Percentiles rank a stretch among this genome's conserved stretches.
These are phyloP conservation scores for Mucor mucedo DNA, from an alignment of 371 early-diverging fungal genomes.

Conservation along the genomic window DNA sequence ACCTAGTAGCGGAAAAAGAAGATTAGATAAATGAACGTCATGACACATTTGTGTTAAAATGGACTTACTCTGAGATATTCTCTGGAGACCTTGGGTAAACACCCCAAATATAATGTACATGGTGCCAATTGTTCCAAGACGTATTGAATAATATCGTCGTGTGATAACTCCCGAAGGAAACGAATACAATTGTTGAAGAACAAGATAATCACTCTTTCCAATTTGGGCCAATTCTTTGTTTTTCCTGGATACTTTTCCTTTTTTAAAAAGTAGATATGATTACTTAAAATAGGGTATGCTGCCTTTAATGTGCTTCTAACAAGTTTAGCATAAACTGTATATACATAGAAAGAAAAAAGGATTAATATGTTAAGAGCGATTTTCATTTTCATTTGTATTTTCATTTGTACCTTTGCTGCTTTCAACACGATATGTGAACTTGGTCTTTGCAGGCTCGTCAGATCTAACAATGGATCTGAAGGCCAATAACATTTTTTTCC, in stretches of 20 bases:
- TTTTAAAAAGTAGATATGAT: conserved; percentile 61
- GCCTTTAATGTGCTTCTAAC: conserved; percentile 63
- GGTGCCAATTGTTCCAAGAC: conserved; percentile 78
- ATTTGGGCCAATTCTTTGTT: conserved; percentile 74
- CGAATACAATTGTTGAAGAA: conserved; percentile 75
- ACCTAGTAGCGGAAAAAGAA: conserved; percentile 32
- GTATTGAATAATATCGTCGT: conserved; percentile 79
- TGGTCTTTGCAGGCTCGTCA: conserved; percentile 40
- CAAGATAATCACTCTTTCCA: conserved; percentile 77
- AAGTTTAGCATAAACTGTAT: conserved; percentile 76
- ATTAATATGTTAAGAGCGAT: background rate
- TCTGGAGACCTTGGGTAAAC: conserved; percentile 81
- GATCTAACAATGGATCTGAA: conserved; percentile 81
- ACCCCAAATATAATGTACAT: conserved; percentile 76
- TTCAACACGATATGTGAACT: conserved; percentile 69
- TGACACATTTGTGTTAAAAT: background rate
- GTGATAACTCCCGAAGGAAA: conserved; percentile 79
- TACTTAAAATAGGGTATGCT: conserved; percentile 62
- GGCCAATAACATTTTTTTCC: conserved; percentile 70
- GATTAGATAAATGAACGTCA: background rate
- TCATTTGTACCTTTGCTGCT: conserved; percentile 56
- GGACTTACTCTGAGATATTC: conserved; percentile 75
- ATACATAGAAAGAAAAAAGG: background rate
- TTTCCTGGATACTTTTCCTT: conserved; percentile 60
- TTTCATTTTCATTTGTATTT: background rate